Percentiles rank a stretch among this genome's conserved stretches.
Conservation (phyloP, 2,329 filamentous ascomycete genomes). For the Aspergillus caelatus region DNA sequence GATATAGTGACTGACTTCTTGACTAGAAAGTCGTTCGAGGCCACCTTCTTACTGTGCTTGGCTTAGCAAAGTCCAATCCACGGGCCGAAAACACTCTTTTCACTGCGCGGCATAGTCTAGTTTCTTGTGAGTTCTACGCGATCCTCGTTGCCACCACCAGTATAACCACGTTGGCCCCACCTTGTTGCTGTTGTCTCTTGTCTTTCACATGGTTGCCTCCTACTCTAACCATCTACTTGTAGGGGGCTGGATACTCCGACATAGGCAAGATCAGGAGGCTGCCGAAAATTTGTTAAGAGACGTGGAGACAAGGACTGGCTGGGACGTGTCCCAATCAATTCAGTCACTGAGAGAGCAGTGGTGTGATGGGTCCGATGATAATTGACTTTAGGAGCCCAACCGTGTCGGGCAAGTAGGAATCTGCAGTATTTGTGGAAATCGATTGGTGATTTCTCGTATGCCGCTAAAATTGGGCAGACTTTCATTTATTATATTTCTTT, state of each 20-base stretch:
- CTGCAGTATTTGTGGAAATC: background rate
- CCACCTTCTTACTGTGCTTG: slow-evolving; percentile 28
- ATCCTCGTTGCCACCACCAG: background rate
- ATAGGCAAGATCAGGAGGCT: slow-evolving; percentile 27
- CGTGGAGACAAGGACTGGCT: slow-evolving; percentile 29
- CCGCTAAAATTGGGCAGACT: background rate
- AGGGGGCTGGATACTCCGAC: slow-evolving; percentile 33
- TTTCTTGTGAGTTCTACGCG: slow-evolving; percentile 24
- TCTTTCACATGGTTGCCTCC: background rate
- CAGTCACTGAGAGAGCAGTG: slow-evolving; percentile 26
- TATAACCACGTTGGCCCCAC: background rate
- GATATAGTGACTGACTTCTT: background rate
- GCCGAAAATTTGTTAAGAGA: slow-evolving; percentile 25
- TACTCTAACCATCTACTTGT: background rate
- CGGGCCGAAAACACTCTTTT: slow-evolving; percentile 32
- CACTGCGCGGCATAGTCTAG: slow-evolving; percentile 30
- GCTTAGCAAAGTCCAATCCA: slow-evolving; percentile 28
- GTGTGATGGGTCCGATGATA: slow-evolving; percentile 20
- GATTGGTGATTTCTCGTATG: background rate
- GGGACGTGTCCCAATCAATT: slow-evolving; percentile 29
- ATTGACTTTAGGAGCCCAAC: background rate
- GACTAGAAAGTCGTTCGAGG: slow-evolving; percentile 23
- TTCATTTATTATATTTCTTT: background rate
- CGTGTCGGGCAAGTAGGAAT: background rate
- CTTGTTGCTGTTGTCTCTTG: background rate